phyloP scores from a whole-genome alignment of 305 asterid genomes.

The Fraxinus floribunda region DNA sequence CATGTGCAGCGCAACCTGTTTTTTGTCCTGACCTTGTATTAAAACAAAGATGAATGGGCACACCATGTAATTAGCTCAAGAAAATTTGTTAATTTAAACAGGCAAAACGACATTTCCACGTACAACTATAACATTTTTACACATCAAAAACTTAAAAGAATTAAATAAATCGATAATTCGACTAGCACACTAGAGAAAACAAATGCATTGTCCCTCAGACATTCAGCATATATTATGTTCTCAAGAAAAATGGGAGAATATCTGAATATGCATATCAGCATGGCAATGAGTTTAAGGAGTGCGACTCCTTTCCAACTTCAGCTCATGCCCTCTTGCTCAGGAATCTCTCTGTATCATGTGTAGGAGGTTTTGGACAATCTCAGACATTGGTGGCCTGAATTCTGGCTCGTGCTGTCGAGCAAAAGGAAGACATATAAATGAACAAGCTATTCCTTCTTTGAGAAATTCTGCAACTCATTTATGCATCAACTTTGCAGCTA shows the following conservation, averaged over 20 bases:
- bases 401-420: slow-evolving; percentile 50
- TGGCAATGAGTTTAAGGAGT: background rate
- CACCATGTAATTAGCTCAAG: too few species aligned
- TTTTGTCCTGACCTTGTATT: slow-evolving; percentile 1
- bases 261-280: background rate
- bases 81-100: too few species aligned
- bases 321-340: background rate
- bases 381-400: slow-evolving; percentile 65
- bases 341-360: slow-evolving; percentile 30
- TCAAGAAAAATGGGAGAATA: background rate
- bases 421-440: background rate
- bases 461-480: background rate
- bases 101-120: background rate
- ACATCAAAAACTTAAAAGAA: background rate
- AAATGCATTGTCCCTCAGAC: background rate
- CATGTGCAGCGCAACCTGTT: slow-evolving; percentile 28
- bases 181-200: background rate
- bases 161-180: background rate
- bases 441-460: background rate
- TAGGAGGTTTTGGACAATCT: slow-evolving; percentile 54
- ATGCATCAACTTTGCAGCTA: background rate
- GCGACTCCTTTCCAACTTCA: background rate
- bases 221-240: background rate
- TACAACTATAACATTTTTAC: background rate
- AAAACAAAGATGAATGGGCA: background rate